These are phyloP conservation scores for Wickerhamomyces silvicola DNA, from an alignment of 805 yeast genomes.

Conservation along the genomic window DNA sequence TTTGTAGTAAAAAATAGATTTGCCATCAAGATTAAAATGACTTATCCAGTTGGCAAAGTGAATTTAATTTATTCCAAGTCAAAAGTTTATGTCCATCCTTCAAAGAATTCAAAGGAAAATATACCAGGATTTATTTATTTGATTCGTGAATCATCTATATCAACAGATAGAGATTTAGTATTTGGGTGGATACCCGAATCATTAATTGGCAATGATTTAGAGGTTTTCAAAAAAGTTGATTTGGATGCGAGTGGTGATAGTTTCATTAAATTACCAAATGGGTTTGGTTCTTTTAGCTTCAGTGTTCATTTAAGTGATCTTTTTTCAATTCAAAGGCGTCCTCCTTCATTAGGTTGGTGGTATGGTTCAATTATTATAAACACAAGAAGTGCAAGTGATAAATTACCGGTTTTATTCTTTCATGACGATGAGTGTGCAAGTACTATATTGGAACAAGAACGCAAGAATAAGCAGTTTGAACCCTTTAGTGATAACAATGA, in stretches of 20 bases:
- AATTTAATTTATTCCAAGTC: conserved; percentile 42
- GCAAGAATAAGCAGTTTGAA: conserved; percentile 59
- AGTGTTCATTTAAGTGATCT: conserved; percentile 51
- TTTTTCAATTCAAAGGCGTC: conserved; percentile 76
- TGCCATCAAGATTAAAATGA: background rate
- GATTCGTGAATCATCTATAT: conserved; percentile 42
- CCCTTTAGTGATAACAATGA: conserved; percentile 56
- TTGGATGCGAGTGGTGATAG: conserved; percentile 19
- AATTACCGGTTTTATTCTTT: conserved; percentile 80
- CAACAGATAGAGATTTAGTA: conserved; percentile 46
- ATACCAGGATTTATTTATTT: conserved; percentile 71
- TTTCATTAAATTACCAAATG: conserved; percentile 47
- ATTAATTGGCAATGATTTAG: conserved; percentile 39
- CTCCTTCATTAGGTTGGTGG: conserved; percentile 88
- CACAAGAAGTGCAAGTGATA: conserved; percentile 51
- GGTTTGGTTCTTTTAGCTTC: conserved; percentile 57
- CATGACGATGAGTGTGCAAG: conserved; percentile 86
- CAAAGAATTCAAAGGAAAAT: conserved; percentile 66
- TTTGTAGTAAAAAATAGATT: no score
- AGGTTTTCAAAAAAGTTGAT: conserved; percentile 45
- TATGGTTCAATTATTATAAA: conserved; percentile 78
- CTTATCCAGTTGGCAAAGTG: conserved; percentile 15
- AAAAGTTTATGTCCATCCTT: conserved; percentile 80
- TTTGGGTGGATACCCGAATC: conserved; percentile 68
- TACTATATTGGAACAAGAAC: conserved; percentile 54